Base-by-base conservation (phyloP, 1,284 basidiomycete species). In the Ceratobasidium theobromae region DNA sequence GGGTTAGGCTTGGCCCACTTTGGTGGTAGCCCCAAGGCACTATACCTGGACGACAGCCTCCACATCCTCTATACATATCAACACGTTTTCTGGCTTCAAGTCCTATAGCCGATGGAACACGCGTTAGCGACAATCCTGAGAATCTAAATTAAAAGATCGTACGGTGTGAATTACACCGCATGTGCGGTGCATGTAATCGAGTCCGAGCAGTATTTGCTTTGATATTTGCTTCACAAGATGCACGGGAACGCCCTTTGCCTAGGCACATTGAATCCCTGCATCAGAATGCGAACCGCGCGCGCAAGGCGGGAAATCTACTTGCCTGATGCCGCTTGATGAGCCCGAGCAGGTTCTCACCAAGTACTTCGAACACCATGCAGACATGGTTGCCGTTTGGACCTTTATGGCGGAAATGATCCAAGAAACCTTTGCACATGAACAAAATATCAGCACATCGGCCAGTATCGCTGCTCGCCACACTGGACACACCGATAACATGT, bases 301-400 rank as follows among this genome's bases (percentile, higher is more conserved):
- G 83, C 68, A 84, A 88, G 79, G 94, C 91, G 2, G 96, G 95
- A 1, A 98, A 95, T 70, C 96, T 95, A 72, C 93, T 92, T 77
- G 89, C 90, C 78, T 91, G 89, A 79, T 98, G 93, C 21, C 96
- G 86, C 78, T 97, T 98, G 84, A 98, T 98, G 72, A 99, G 84
- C 1, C 95, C 95, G 0, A 99, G 85, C n/a, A 99, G 80, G 75
- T 98, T 98, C 79, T 99, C 97, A 66, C 97, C 96, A 9, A 99
- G 84, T 35, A 99, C 97, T 78, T 99, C 96, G 75, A 98, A 98
- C 16, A 99, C 96, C 96, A 99, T 99, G 83, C 97, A 99, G 70
- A 99, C 92, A 78, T 99, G 96, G 18, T 87, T 90, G 53, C 96
- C 96, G 76, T 99, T 98, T 14, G 95, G 95, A 0, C 96, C 97